Evolutionary conservation across 1,284 basidiomycete species (phyloP), one percentile per base, ranked within the genome.

Genomic region (Rhodotorula sp.): DNA sequence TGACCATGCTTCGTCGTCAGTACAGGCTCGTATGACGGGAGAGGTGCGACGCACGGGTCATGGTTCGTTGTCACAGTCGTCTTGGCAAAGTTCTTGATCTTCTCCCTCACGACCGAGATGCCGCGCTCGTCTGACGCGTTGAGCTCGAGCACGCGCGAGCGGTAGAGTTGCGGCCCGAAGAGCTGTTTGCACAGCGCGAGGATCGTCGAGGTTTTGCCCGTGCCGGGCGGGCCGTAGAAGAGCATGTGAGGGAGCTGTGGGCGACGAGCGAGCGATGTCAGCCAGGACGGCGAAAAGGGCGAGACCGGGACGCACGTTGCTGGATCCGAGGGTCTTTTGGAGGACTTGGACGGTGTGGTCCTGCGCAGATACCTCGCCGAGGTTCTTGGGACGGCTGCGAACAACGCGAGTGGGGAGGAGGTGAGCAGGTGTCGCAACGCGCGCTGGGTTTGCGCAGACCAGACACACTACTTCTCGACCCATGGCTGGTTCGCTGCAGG

Each of bases 111-210:
- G 70, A 99, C 94, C 60, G 86, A 84, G 79, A 99, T 99, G 58
- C 96, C 96, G 78, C 96, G 89, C 81, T 99, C 96, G 79, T 99
- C 96, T 6, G 96, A 99, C 9, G 96, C 96, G 80, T 99, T 99
- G n/a, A 99, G 84, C 80, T 99, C 96, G 22, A 99, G 86, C 2
- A 99, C 94, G 15, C 96, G 88, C 55, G 90, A 89, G 73, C 89
- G 87, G 79, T 98, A 97, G 78, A 97, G 90, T 75, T 98, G 95
- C 62, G 95, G 96, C 17, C 96, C 96, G 79, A 95, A 99, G 24
- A 99, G 85, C 80, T 99, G 94, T 59, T 94, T 85, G 54, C 96
- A 85, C 51, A 99, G 84, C 20, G 96, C 96, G 22, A 99, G 87
- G 76, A 99, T 99, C 1, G 96, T 98, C 49, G 93, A 96, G 22